Evolutionary conservation across 345 rosid species (phyloP).

Genomic region (Erucastrum elatum): DNA sequence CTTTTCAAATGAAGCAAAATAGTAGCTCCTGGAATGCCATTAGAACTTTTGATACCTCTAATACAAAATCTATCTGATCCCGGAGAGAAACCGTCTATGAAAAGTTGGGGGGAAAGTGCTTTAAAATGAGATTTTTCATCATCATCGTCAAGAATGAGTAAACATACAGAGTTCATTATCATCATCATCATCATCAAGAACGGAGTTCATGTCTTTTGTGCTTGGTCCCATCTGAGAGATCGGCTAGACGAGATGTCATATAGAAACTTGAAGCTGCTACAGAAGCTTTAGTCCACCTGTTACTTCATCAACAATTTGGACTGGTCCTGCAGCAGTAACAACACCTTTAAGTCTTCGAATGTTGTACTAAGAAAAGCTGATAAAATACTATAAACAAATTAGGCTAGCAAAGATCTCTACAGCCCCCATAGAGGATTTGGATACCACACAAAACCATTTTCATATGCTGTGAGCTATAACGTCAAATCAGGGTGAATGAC

Average conservation of each 20-base stretch:
- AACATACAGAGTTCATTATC: too few relatives aligned
- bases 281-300: conserved; percentile 90
- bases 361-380: not conserved
- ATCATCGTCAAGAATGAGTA: conserved; percentile 26
- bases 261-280: conserved; percentile 31
- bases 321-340: conserved; percentile 62
- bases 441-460: too few relatives aligned
- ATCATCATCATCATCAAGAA: not conserved
- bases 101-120: not conserved
- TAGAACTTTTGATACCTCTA: not conserved
- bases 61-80: not conserved
- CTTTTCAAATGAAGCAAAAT: not conserved
- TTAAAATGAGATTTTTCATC: conserved; percentile 25
- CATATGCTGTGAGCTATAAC: too few relatives aligned
- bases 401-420: too few relatives aligned
- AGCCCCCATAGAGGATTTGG: too few relatives aligned
- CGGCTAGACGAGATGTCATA: conserved; percentile 2
- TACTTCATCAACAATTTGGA: conserved; percentile 82
- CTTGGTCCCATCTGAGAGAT: conserved; percentile 18
- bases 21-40: not conserved
- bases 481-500: not conserved
- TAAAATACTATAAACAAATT: not conserved
- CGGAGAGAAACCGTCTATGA: not conserved
- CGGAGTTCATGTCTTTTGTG: conserved; percentile 6
- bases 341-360: not conserved